Conservation (phyloP, 352 stramenopile species). For the Phytophthora litchii region DNA sequence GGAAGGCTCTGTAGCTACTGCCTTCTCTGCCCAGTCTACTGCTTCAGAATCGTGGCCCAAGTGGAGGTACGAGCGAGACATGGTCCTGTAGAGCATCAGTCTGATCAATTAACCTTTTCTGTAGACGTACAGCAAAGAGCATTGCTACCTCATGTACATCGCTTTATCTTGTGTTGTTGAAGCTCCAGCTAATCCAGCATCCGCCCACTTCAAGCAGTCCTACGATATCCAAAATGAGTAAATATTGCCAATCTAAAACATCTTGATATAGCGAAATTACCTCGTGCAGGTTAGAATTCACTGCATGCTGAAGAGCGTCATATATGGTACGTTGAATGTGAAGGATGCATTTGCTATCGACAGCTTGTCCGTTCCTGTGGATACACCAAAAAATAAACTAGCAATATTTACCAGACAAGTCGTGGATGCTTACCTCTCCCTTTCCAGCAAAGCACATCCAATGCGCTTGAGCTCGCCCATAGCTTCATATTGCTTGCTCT, state of each 20-base stretch:
- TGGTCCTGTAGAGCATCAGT: slow-evolving; percentile 22
- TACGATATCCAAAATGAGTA: slow-evolving; percentile 16
- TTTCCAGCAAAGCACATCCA: slow-evolving; percentile 30
- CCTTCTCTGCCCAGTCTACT: slow-evolving; percentile 51
- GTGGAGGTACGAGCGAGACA: slow-evolving; percentile 47
- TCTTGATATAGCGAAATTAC: slow-evolving; percentile 25
- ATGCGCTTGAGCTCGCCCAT: slow-evolving; percentile 55
- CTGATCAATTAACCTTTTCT: slow-evolving; percentile 1
- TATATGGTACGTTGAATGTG: slow-evolving; percentile 50
- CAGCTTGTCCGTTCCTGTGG: slow-evolving; percentile 15
- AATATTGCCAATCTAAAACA: background rate
- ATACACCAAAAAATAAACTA: slow-evolving; percentile 8
- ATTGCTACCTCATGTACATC: slow-evolving; percentile 62
- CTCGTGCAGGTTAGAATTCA: slow-evolving; percentile 47
- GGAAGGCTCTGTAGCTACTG: slow-evolving; percentile 48
- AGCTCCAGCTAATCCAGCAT: slow-evolving; percentile 31
- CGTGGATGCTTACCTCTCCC: slow-evolving; percentile 28
- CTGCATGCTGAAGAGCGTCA: slow-evolving; percentile 46
- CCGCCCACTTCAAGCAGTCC: slow-evolving; percentile 60
- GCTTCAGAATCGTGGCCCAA: slow-evolving; percentile 39
- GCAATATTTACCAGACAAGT: background rate
- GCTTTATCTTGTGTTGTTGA: slow-evolving; percentile 38
- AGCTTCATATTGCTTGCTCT: slow-evolving; percentile 33
- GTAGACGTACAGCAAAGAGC: background rate
- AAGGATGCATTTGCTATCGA: slow-evolving; percentile 13